Percentiles rank a stretch among this genome's conserved stretches.
phyloP scores from a whole-genome alignment of 2,329 filamentous ascomycete species.

The Talaromyces sp. region DNA sequence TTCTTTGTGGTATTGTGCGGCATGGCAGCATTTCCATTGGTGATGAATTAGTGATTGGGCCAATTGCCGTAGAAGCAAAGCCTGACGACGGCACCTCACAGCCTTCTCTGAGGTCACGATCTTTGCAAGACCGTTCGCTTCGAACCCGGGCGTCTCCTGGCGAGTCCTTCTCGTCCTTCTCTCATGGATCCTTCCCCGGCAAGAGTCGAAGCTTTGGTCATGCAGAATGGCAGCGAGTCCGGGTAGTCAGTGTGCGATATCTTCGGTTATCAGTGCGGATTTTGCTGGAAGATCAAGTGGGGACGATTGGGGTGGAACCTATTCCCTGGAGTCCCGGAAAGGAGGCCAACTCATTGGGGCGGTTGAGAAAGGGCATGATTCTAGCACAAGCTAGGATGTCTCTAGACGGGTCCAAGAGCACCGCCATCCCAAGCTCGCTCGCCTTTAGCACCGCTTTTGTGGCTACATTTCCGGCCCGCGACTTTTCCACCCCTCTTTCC shows the following conservation, averaged over 20 bases:
- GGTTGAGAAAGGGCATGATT: conserved; percentile 75
- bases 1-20: conserved; percentile 80
- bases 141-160: conserved; percentile 28
- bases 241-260: conserved; percentile 80
- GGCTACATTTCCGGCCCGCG: conserved; percentile 62
- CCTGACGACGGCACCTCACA: conserved; percentile 44
- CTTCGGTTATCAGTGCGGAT: conserved; percentile 74
- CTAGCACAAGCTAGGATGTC: conserved; percentile 42
- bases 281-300: conserved; percentile 75
- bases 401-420: conserved; percentile 35
- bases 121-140: conserved; percentile 14
- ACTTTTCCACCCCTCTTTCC: conserved; percentile 38
- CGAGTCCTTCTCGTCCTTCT: conserved; percentile 29
- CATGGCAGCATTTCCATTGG: conserved; percentile 73
- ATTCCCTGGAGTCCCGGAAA: conserved; percentile 18
- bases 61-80: conserved; percentile 52
- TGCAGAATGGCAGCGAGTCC: conserved; percentile 74
- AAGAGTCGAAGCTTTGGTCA: conserved; percentile 46
- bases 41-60: conserved; percentile 72
- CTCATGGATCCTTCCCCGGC: conserved; percentile 21
- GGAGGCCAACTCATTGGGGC: conserved; percentile 23
- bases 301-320: conserved; percentile 71
- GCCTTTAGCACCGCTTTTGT: conserved; percentile 60
- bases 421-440: conserved; percentile 14
- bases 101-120: conserved; percentile 11